These are phyloP conservation scores for Fusarium sp. DNA, from an alignment of 2,329 filamentous ascomycete species.

Conservation along the genomic window DNA sequence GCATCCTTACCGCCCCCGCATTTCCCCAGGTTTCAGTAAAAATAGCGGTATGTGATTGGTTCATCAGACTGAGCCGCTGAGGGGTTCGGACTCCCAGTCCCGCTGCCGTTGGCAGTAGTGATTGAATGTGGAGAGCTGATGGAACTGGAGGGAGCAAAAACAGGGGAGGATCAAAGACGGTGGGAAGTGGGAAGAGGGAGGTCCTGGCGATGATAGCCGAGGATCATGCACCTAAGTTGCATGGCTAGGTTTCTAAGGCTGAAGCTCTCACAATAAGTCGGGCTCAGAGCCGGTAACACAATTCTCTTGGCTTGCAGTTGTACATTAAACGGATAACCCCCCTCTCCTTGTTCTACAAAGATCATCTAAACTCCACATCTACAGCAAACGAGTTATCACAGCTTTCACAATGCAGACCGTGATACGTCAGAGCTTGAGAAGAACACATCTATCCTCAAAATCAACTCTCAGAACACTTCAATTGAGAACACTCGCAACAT, in stretches of 20 bases:
- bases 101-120: constrained; percentile 11
- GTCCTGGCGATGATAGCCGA: constrained; percentile 42
- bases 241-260: neutral
- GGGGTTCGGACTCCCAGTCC: constrained; percentile 28
- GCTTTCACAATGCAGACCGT: constrained; percentile 34
- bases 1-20: constrained; percentile 36
- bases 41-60: constrained; percentile 26
- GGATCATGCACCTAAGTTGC: constrained; percentile 17
- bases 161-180: constrained; percentile 12
- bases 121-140: constrained; percentile 25
- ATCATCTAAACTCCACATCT: neutral
- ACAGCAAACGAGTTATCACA: neutral
- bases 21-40: constrained; percentile 45
- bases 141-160: constrained; percentile 23
- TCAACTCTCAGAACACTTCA: constrained; percentile 9
- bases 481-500: constrained; percentile 37
- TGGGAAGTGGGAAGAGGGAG: neutral
- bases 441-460: constrained; percentile 12
- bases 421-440: constrained; percentile 28
- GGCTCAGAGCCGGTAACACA: neutral
- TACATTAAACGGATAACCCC: neutral
- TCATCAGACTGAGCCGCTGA: constrained; percentile 17
- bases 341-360: neutral
- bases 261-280: constrained; percentile 5
- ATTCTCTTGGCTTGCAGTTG: neutral